Evolutionary conservation across 2,329 filamentous ascomycete species (phyloP), one percentile per base, ranked within the genome.

Genomic region (Nannizzia gypsea): DNA sequence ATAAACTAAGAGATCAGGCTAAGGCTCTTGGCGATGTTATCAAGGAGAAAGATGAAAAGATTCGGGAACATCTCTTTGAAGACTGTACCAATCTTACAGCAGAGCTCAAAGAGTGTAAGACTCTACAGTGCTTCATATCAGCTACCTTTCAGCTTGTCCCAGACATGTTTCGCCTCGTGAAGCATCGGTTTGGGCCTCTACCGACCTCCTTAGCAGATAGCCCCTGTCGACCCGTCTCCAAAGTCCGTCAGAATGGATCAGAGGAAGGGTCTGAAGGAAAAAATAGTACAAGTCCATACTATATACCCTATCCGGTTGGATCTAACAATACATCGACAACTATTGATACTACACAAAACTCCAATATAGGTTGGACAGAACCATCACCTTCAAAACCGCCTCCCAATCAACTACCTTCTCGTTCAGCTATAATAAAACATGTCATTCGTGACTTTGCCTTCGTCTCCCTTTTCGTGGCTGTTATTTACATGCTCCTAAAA

Each of bases 381-480:
- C 17, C 48, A 22, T 6, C 22, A 28, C 15, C 11, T 13, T 3
- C 48, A 6, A 52, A 13, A 4, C 24, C 48, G 3, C 26, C 48
- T 28, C 26, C 54, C 20, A 24, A 56, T 13, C 28, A 56, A 22
- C 26, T 56, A 56, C 54, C 48, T 6, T 52, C 48, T 13, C 22
- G 22, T 13, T 52, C 48, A 8, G 48, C 48, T 6, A 38, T 59
- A 34, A 61, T 60, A 22, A 65, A 61, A 44, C 57, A 62, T 17
- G 62, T 67, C 15, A 50, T 67, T 34, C 69, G 76, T 55, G 63
- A 76, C 8, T 68, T 75, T 15, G 73, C 73, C 2, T 66, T 80
- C 2, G 70, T 77, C 44, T 68, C 75, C n/a, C 69, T 81, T 11
- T 66, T 77, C 2, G 68, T 73, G 31, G 62, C 77, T 4, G 67